These are phyloP conservation scores for Striga hermonthica DNA, from an alignment of 305 asterid species.

Conservation along the genomic window DNA sequence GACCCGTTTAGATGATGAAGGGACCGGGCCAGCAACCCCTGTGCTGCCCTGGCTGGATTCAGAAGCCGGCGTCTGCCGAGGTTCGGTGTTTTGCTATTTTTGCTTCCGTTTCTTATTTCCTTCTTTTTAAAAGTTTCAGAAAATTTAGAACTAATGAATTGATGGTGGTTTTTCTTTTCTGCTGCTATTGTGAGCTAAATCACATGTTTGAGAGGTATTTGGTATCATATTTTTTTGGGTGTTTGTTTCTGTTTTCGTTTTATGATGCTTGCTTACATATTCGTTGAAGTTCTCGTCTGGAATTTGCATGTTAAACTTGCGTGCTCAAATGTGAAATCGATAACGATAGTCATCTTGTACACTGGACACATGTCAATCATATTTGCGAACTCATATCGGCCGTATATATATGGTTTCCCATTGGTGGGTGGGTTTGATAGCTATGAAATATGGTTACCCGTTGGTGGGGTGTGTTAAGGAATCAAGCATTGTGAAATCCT, in stretches of 20 bases:
- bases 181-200: not conserved
- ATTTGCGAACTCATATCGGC: no score
- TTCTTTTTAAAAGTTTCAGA: not conserved
- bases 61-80: conserved; percentile 36
- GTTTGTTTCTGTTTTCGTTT: not conserved
- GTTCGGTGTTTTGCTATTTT: conserved; percentile 34
- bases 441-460: no score
- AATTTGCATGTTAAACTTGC: no score
- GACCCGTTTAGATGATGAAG: conserved; percentile 29
- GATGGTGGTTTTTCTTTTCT: not conserved
- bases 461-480: no score
- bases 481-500: no score
- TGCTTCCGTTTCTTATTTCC: not conserved
- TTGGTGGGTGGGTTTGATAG: no score
- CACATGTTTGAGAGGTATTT: not conserved
- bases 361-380: no score
- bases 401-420: no score
- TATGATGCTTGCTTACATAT: no score
- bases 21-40: conserved; percentile 32
- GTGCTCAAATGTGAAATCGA: no score
- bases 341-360: no score
- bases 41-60: conserved; percentile 24
- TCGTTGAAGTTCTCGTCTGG: no score
- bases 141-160: not conserved
- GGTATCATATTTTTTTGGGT: not conserved